phyloP scores from a whole-genome alignment of 441 rosid species.

The Lepidium campestre region DNA sequence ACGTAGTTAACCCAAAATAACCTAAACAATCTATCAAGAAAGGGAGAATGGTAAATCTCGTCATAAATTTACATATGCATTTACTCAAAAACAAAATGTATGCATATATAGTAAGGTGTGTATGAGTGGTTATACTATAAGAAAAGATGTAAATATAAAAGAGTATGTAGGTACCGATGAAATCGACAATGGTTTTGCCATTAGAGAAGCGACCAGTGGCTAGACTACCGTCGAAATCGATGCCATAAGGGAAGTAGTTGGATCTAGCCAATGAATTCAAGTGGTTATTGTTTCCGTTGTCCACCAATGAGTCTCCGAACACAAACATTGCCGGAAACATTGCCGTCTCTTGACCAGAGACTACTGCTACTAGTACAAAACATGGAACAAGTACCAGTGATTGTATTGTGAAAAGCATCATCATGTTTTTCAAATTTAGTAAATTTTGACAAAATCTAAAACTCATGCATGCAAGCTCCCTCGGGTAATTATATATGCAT shows the following conservation, averaged over 20 bases:
- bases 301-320: constrained; percentile 63
- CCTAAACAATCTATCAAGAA: neutral
- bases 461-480: neutral
- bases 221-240: constrained; percentile 38
- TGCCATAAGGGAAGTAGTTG: constrained; percentile 56
- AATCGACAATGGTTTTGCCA: constrained; percentile 55
- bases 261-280: constrained; percentile 45
- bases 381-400: neutral
- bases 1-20: neutral
- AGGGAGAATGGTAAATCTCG: neutral
- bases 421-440: neutral
- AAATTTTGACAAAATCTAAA: neutral
- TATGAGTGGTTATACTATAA: too few species aligned
- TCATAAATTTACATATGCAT: neutral
- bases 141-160: too few species aligned
- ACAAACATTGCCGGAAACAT: constrained; percentile 51
- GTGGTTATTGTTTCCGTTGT: constrained; percentile 58
- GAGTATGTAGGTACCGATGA: constrained; percentile 41
- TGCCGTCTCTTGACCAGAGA: constrained; percentile 5
- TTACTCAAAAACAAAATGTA: neutral
- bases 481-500: neutral
- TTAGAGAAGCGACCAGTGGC: constrained; percentile 55
- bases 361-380: neutral
- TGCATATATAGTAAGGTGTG: neutral
- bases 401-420: neutral